phyloP scores from a whole-genome alignment of 352 stramenopile genomes.

The Pythium chondricola region DNA sequence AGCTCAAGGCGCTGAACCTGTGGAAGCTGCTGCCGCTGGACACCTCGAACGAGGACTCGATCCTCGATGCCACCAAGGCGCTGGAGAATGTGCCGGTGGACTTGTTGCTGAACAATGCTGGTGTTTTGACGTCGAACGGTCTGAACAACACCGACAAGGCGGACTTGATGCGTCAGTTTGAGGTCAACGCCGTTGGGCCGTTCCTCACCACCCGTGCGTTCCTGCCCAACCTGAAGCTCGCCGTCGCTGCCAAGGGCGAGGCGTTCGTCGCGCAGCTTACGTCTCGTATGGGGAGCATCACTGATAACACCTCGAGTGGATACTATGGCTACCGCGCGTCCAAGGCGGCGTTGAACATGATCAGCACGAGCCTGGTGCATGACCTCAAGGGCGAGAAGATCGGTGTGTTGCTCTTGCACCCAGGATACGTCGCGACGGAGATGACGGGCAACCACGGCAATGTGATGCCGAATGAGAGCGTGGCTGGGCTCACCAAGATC shows the following conservation, averaged over 20 bases:
- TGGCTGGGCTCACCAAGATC: constrained; percentile 40
- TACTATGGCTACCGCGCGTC: constrained; percentile 75
- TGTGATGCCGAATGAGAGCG: constrained; percentile 38
- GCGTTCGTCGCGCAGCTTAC: constrained; percentile 62
- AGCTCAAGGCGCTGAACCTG: constrained; percentile 30
- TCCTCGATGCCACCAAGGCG: constrained; percentile 29
- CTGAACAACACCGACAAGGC: constrained; percentile 41
- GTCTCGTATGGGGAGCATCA: constrained; percentile 56
- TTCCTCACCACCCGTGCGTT: constrained; percentile 58
- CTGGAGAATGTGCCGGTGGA: constrained; percentile 39
- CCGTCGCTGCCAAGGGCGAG: constrained; percentile 23
- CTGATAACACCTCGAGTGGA: constrained; percentile 48
- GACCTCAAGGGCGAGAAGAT: constrained; percentile 54
- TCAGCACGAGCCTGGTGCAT: constrained; percentile 45
- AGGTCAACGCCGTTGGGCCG: constrained; percentile 65
- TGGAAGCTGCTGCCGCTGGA: constrained; percentile 54
- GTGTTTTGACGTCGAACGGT: constrained; percentile 25
- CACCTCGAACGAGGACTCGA: constrained; percentile 44
- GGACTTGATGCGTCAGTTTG: constrained; percentile 57
- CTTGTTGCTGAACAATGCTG: constrained; percentile 74
- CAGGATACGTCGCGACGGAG: constrained; percentile 54
- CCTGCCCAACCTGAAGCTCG: constrained; percentile 48
- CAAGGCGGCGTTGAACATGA: constrained; percentile 78
- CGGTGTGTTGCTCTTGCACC: constrained; percentile 47
- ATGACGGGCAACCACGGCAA: constrained; percentile 44